Evolutionary conservation across 805 yeast species (phyloP), one percentile per base, ranked within the genome.

Genomic region (Saccharomyces kudriavzevii): DNA sequence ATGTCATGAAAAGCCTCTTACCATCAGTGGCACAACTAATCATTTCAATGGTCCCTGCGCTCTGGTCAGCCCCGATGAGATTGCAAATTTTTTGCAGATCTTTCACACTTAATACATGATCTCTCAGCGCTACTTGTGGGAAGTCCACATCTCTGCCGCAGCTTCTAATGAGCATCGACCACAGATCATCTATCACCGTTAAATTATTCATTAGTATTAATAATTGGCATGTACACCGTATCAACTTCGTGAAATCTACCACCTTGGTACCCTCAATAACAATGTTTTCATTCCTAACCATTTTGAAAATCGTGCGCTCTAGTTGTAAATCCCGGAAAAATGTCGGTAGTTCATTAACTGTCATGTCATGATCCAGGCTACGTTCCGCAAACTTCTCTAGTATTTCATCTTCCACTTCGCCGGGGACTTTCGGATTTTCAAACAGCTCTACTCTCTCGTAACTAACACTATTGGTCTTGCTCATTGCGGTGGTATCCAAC

Each of bases 161-260:
- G 31, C 60, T 60, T 17, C 56, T 60, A 35, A 66, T 52, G 8
- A 79, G 40, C 47, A 77, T 54, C 2, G 55, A 53, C 84, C 84
- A 80, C 24, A 70, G 62, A 5, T 68, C 65, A 46, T 73, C 72
- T 3, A 79, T 70, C 0, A 62, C 49, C 2, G 56, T 58, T 22
- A 65, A 56, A 54, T 79, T 74, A 50, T 73, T 70, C 62, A 74
- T 65, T 48, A 77, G 67, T 11, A 73, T 63, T 43, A 78, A 53
- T 48, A 78, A 58, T 28, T 77, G 71, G 45, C 71, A 75, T 2
- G 79, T 77, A 48, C 63, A 64, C 43, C 66, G 63, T 31, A 79
- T 52, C 43, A 77, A 64, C 53, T 71, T 73, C 47, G 77, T 81
- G 56, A 79, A 77, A 59, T 78, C 83, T 11, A 80, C 71, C 2